Conservation (phyloP, 441 rosid genomes). For the Brassica hybrid region DNA sequence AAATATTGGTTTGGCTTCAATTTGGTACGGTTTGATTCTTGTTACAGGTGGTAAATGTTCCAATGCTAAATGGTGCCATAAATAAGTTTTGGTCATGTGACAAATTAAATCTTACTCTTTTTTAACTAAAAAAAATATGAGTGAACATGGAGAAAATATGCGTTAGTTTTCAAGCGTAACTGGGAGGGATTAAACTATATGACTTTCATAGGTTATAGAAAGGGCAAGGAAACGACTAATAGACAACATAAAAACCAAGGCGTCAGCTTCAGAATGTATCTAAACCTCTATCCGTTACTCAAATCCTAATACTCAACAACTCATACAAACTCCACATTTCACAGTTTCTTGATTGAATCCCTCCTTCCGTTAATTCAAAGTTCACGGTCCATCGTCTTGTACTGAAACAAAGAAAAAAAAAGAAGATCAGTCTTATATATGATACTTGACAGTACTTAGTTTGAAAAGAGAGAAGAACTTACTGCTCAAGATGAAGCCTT, state of each 20-base stretch:
- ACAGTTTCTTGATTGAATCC: slow-evolving; percentile 19
- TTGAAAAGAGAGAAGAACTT: slow-evolving; percentile 44
- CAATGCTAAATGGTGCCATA: too few species aligned
- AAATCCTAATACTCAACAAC: slow-evolving; percentile 33
- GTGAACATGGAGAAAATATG: too few species aligned
- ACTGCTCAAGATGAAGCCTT: slow-evolving; percentile 97
- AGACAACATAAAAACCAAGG: slow-evolving; percentile 30
- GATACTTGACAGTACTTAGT: background rate
- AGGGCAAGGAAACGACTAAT: slow-evolving; percentile 18
- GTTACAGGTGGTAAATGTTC: too few species aligned
- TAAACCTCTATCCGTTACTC: slow-evolving; percentile 20
- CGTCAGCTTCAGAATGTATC: slow-evolving; percentile 11
- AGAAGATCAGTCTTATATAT: slow-evolving; percentile 8
- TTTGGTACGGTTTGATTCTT: too few species aligned
- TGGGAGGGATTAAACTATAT: background rate
- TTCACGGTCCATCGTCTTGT: slow-evolving; percentile 77
- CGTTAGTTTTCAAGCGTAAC: too few species aligned
- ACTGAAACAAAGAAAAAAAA: slow-evolving; percentile 50
- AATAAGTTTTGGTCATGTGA: too few species aligned
- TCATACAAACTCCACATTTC: slow-evolving; percentile 35
- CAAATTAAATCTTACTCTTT: too few species aligned
- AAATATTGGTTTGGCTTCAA: too few species aligned
- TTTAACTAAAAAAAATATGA: too few species aligned
- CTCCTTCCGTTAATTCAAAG: slow-evolving; percentile 1
- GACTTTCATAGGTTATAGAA: slow-evolving; percentile 21